Evolutionary conservation across 2,329 filamentous ascomycete species (phyloP).

Genomic region (Penicillium sp.): DNA sequence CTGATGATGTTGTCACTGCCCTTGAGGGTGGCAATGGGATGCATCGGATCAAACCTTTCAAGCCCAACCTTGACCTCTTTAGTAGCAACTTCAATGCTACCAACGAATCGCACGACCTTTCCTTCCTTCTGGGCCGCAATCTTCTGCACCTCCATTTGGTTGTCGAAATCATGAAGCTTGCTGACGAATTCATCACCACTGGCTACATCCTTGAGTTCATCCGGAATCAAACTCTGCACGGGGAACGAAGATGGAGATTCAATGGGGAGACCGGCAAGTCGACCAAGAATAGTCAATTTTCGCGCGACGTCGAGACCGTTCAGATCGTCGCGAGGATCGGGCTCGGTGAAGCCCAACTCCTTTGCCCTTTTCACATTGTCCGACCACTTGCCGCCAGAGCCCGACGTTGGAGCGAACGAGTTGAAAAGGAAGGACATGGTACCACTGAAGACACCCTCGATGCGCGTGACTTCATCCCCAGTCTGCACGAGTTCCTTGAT

Average conservation of each 20-base stretch:
- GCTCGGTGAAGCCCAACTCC: slow-evolving; percentile 86
- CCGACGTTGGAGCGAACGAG: slow-evolving; percentile 81
- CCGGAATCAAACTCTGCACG: slow-evolving; percentile 68
- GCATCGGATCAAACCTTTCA: slow-evolving; percentile 80
- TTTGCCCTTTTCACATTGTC: slow-evolving; percentile 90
- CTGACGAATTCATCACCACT: slow-evolving; percentile 71
- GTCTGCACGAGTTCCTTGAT: slow-evolving; percentile 92
- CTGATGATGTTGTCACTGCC: slow-evolving; percentile 98
- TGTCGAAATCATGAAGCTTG: slow-evolving; percentile 76
- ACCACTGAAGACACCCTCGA: slow-evolving; percentile 96
- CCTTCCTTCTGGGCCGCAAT: slow-evolving; percentile 74
- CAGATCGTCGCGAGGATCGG: slow-evolving; percentile 80
- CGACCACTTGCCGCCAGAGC: slow-evolving; percentile 71
- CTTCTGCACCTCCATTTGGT: slow-evolving; percentile 86
- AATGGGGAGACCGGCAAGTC: slow-evolving; percentile 82
- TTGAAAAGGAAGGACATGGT: slow-evolving; percentile 99
- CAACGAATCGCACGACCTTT: slow-evolving; percentile 92
- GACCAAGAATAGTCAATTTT: slow-evolving; percentile 90
- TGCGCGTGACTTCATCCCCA: slow-evolving; percentile 84
- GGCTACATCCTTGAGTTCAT: slow-evolving; percentile 53
- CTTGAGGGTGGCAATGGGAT: slow-evolving; percentile 90
- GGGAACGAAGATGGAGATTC: slow-evolving; percentile 76
- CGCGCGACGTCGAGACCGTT: slow-evolving; percentile 87
- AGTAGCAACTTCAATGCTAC: slow-evolving; percentile 78
- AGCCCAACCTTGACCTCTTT: slow-evolving; percentile 87